A percentile compares a stretch with the other conserved stretches of the same genome.
Conservation (phyloP, 2,329 filamentous ascomycete genomes). For the Xylaria sp. region DNA sequence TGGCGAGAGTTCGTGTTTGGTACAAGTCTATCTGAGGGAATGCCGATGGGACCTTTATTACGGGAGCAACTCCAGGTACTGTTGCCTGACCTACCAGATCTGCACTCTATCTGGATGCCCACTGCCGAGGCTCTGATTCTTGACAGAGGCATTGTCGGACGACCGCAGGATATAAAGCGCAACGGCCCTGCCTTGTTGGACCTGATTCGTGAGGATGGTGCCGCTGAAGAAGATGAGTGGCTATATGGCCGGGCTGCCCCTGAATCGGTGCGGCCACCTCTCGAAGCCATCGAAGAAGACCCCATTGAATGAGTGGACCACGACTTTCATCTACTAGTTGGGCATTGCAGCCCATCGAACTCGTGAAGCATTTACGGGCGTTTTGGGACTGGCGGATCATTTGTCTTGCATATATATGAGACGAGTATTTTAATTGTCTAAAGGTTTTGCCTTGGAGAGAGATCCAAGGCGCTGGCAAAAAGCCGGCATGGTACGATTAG, state of each 20-base stretch:
- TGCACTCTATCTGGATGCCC: slow-evolving; percentile 71
- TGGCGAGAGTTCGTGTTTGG: slow-evolving; percentile 63
- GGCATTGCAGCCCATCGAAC: slow-evolving; percentile 19
- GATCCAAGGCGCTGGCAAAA: slow-evolving; percentile 33
- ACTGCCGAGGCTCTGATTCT: slow-evolving; percentile 72
- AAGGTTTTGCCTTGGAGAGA: slow-evolving; percentile 20
- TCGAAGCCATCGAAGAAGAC: slow-evolving; percentile 65
- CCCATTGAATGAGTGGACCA: slow-evolving; percentile 51
- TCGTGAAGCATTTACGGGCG: slow-evolving; percentile 48
- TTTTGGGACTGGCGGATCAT: slow-evolving; percentile 38
- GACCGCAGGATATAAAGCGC: slow-evolving; percentile 69
- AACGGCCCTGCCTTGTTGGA: slow-evolving; percentile 72
- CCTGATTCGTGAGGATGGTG: slow-evolving; percentile 70
- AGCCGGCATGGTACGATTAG: slow-evolving; percentile 20
- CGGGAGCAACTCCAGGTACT: slow-evolving; percentile 63
- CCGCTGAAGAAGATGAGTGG: slow-evolving; percentile 71
- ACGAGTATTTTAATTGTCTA: slow-evolving; percentile 36
- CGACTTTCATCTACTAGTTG: slow-evolving; percentile 25
- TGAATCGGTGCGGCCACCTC: slow-evolving; percentile 65
- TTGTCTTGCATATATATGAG: slow-evolving; percentile 38
- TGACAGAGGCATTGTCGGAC: slow-evolving; percentile 67
- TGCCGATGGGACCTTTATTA: slow-evolving; percentile 68
- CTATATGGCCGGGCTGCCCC: slow-evolving; percentile 66
- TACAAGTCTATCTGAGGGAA: slow-evolving; percentile 69
- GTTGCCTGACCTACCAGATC: slow-evolving; percentile 64